Evolutionary conservation across 306 rosid species (phyloP), one percentile per base, ranked within the genome.

Genomic region (Begonia masoniana): DNA sequence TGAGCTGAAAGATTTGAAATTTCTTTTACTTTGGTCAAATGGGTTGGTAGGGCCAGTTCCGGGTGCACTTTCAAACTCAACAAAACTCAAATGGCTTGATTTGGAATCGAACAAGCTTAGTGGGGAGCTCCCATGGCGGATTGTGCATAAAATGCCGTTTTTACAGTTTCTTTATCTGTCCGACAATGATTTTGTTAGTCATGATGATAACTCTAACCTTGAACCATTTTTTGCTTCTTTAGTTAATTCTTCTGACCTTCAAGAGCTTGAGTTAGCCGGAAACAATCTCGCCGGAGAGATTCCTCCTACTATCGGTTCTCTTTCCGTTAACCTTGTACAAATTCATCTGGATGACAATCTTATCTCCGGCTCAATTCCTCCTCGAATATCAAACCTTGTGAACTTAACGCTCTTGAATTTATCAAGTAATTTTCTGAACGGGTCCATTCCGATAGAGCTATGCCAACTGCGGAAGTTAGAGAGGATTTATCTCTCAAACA

Each of bases 261-360:
- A 77, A 74, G 96, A 76, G 71, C 97, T 91, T 0, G 86, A 91
- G 60, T 67, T 83, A 64, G 92, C 94, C 9, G 97, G 91, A 60
- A 91, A 85, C 45, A 57, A 61, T 16, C 84, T 91, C 24, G 79
- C 88, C 10, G 97, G 97, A 66, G 73, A 74, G 62, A 63, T 91
- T 5, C 95, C 97, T 61, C 57, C 67, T 41, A 73, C 68, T 60
- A 75, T 91, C 51, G 97, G 92, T 50, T 72, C 76, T 71, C 88
- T 91, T 75, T 81, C 95, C 8, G 16, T 61, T 15, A 81, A 71
- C 41, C 61, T 91, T 56, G 71, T 74, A 5, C 82, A 85, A 11
- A 62, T 91, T 68, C 88, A 83, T 62, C 69, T 91, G 2, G 79
- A 75, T 55, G 62, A 62, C 19, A 91, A 91, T 73, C 84, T 71